Evolutionary conservation across 2,329 filamentous ascomycete genomes (phyloP), one percentile per base, ranked within the genome.

Genomic region (Fusarium newnesense): DNA sequence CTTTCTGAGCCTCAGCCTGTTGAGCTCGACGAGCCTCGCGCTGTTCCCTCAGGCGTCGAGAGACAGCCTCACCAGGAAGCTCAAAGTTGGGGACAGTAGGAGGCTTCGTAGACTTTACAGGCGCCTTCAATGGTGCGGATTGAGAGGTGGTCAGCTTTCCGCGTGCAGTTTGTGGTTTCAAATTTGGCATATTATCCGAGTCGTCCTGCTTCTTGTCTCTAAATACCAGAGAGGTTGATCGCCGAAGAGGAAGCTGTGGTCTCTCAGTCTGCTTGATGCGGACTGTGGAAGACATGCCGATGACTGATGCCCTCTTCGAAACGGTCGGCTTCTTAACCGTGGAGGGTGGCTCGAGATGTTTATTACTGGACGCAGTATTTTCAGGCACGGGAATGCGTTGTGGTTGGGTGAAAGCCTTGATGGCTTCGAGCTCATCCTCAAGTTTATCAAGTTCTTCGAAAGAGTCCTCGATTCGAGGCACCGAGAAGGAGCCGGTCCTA

Each of bases 21-120:
- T 79, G 80, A 39, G 83, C 80, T 63, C 82, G 79, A 34, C 90
- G 88, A 49, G 88, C 87, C 65, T 91, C 89, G 18, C 87, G 86
- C 75, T 90, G 85, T 77, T 90, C 88, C 77, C 86, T 90, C 64
- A 91, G 79, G 19, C 86, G 85, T 19, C 87, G 85, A 44, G 89
- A 87, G 15, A 91, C 85, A 42, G 88, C 88, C 49, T 92, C 90
- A 15, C 90, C 90, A 1, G 90, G 89, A 18, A 92, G 85, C 79
- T 91, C 89, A 77, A 91, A 92, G 0, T 84, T 86, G 4, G 90
- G 80, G 13, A 86, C 80, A 2, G 89, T 92, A 7, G 83, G 83
- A 21, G 85, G 82, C 76, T 89, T 92, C 42, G 81, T 83, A 13
- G 89, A 89, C 77, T 86, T 91, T 28, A 81, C 78, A 10, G 83